Evolutionary conservation across 768 basidiomycete genomes (phyloP).

Genomic region (Cantharellus anzutake): DNA sequence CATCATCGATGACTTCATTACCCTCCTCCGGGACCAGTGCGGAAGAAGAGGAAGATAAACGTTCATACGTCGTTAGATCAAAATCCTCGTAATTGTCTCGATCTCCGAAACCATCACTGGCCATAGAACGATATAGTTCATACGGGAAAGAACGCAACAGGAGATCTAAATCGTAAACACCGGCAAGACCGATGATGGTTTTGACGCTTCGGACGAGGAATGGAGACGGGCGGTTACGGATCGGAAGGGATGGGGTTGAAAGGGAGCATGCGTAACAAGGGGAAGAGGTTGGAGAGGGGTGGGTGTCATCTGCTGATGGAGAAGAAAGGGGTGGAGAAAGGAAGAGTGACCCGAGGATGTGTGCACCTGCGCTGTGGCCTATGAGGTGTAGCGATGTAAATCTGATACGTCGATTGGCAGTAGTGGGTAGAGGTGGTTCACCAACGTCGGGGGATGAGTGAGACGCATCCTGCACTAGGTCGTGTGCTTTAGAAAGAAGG

Average conservation of each 20-base stretch:
- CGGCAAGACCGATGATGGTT: constrained; percentile 48
- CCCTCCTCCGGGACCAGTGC: constrained; percentile 15
- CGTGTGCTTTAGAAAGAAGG: constrained; percentile 17
- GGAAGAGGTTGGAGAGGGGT: too few relatives aligned
- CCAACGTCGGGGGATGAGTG: too few relatives aligned
- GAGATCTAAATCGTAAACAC: constrained; percentile 56
- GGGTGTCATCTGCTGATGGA: neutral
- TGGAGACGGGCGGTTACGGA: constrained; percentile 3
- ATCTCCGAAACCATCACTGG: constrained; percentile 41
- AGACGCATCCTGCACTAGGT: too few relatives aligned
- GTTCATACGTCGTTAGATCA: constrained; percentile 25
- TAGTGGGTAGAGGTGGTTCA: too few relatives aligned
- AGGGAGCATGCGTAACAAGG: constrained; percentile 8
- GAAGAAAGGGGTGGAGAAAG: constrained; percentile 19
- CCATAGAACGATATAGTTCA: constrained; percentile 36
- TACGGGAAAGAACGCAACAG: constrained; percentile 42
- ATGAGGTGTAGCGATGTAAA: constrained; percentile 33
- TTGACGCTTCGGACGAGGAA: constrained; percentile 26
- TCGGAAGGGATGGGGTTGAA: neutral
- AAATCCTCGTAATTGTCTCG: constrained; percentile 28
- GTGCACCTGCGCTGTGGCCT: constrained; percentile 69
- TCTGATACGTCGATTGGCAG: constrained; percentile 14
- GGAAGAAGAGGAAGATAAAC: constrained; percentile 13
- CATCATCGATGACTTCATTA: constrained; percentile 3
- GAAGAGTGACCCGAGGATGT: constrained; percentile 57